phyloP scores from a whole-genome alignment of 495 filamentous ascomycete species.

The Podospora tetraspora region DNA sequence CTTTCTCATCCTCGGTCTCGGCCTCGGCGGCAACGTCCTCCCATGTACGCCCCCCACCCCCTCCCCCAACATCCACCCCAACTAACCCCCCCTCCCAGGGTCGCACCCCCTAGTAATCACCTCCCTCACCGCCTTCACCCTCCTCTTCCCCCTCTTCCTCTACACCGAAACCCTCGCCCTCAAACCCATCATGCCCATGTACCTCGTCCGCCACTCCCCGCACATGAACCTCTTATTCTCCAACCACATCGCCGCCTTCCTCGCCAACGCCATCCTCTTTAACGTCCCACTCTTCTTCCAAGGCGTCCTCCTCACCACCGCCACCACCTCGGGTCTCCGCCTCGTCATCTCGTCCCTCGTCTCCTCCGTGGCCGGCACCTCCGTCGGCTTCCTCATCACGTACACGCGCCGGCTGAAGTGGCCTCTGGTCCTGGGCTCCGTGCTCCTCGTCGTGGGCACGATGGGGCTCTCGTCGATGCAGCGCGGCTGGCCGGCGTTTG shows the following conservation, averaged over 20 bases:
- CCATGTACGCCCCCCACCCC: constrained; percentile 39
- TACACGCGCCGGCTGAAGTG: constrained; percentile 59
- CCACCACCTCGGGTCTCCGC: constrained; percentile 65
- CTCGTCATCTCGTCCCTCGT: constrained; percentile 58
- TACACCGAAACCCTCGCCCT: constrained; percentile 55
- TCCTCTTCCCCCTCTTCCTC: constrained; percentile 56
- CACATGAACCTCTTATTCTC: constrained; percentile 63
- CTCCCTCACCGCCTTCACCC: constrained; percentile 52
- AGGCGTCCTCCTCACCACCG: constrained; percentile 65
- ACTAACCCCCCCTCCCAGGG: constrained; percentile 37
- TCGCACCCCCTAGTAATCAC: constrained; percentile 61
- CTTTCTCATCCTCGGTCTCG: constrained; percentile 64
- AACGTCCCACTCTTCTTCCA: constrained; percentile 76
- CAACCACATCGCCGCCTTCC: constrained; percentile 60
- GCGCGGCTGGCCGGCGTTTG: constrained; percentile 48
- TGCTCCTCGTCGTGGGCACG: constrained; percentile 52
- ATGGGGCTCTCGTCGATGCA: constrained; percentile 44
- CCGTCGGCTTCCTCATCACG: constrained; percentile 66
- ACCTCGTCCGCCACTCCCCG: constrained; percentile 54
- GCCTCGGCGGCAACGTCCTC: constrained; percentile 70
- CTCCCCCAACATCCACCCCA: not conserved
- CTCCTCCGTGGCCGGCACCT: constrained; percentile 53
- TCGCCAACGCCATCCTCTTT: constrained; percentile 66
- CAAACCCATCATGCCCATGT: constrained; percentile 67
- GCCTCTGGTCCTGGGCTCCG: constrained; percentile 53